A percentile compares a stretch with the other conserved stretches of the same genome.
Evolutionary conservation across 1,284 basidiomycete species (phyloP).

Genomic region (Ceratobasidium sp.): DNA sequence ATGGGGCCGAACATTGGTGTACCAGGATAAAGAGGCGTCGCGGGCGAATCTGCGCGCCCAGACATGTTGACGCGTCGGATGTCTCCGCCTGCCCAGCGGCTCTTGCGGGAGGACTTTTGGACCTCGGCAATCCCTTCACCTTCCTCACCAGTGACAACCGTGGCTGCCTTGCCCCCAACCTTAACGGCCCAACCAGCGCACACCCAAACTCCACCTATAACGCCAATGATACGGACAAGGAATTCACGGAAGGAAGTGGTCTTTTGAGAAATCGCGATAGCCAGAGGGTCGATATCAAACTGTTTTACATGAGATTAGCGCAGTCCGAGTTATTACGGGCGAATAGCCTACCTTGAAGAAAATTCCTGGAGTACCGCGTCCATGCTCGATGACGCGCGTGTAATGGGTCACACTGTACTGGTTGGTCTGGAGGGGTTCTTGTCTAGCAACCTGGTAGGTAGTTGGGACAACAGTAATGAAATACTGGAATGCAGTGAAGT

Average conservation of each 20-base stretch:
- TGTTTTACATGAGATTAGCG: not conserved
- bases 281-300: slow-evolving; percentile 93
- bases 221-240: slow-evolving; percentile 81
- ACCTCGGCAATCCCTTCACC: slow-evolving; percentile 61
- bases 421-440: slow-evolving; percentile 76
- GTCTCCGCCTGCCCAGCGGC: slow-evolving; percentile 36
- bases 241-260: slow-evolving; percentile 85
- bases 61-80: slow-evolving; percentile 31
- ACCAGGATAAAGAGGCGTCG: slow-evolving; percentile 27
- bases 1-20: slow-evolving; percentile 31
- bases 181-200: slow-evolving; percentile 81
- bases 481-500: slow-evolving; percentile 96
- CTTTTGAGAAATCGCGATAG: slow-evolving; percentile 85
- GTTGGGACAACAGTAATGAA: slow-evolving; percentile 96
- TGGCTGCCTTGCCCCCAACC: slow-evolving; percentile 70
- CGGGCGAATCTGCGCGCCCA: not conserved
- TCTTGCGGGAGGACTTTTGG: slow-evolving; percentile 40
- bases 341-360: slow-evolving; percentile 75
- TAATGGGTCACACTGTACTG: slow-evolving; percentile 98
- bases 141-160: slow-evolving; percentile 72
- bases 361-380: slow-evolving; percentile 87
- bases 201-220: slow-evolving; percentile 83
- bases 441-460: slow-evolving; percentile 81
- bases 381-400: slow-evolving; percentile 78
- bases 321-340: not conserved